Base-by-base conservation (phyloP, 2,329 filamentous ascomycete genomes). In the Epicoccum nigrum region DNA sequence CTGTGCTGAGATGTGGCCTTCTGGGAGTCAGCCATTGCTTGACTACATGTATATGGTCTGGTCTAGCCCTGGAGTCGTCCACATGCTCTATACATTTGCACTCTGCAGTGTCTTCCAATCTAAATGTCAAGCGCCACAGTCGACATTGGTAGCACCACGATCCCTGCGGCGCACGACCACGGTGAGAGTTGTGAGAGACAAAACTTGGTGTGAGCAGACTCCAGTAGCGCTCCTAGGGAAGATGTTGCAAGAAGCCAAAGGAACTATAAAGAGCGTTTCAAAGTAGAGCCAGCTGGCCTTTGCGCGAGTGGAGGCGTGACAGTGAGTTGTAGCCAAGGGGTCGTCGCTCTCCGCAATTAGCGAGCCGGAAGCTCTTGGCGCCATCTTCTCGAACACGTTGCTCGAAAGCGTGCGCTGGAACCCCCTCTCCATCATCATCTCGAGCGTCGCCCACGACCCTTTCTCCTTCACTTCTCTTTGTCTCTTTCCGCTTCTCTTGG, bases 401-500 rank as follows among this genome's bases (percentile, higher is more conserved):
- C 63, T 49, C 51, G 58, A 63, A 60, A 64, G 60, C 59, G 61
- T 58, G 57, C 45, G 44, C 54, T 60, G 38, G 59, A 61, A 62
- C 62, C 23, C 67, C 67, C 67, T 64, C 63, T 64, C 55, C 62
- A 58, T 58, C 58, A 54, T 54, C 64, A 67, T 66, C 64, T 59
- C 58, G 56, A 60, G 54, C 54, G 51, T 58, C 59, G 61, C 51
- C 59, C 55, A 47, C 60, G 63, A 54, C 59, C 54, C 55, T 52
- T 56, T 56, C 60, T 54, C 61, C 60, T 61, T 63, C 58, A 59
- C 54, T 65, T 66, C 64, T 59, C 50, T 56, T 63, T 63, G 55
- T 70, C 68, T 66, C 67, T 58, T 68, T 67, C 67, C 59, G 65
- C 60, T 64, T 63, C 60, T 60, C 58, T 54, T 54, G 62, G 67